Evolutionary conservation across 441 rosid genomes (phyloP), one percentile per base, ranked within the genome.

Genomic region (Rhodomyrtus psidioides): DNA sequence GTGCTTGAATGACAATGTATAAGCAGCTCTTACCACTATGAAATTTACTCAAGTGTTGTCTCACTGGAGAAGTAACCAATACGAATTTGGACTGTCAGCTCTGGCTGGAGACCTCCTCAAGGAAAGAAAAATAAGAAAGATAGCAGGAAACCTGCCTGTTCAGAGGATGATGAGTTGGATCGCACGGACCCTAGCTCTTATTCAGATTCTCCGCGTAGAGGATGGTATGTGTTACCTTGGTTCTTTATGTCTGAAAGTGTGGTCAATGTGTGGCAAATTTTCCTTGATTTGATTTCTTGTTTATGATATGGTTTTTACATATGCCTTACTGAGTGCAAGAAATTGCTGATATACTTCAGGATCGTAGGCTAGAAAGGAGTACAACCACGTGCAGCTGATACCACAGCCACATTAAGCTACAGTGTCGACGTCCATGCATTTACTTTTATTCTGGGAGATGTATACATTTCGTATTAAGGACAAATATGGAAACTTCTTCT

Each of bases 201-300:
- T 91, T 97, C 99, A 75, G 99, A 97, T 92, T 99, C 99, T 91
- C 99, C 99, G 74, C 98, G 99, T 53, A 98, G 99, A 85, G 99
- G 99, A 93, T 97, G 99, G 99, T 97, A 93, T 56, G 84, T 62
- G 79, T 70, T 70, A 19, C 79, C 10, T 70, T 70, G 79, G 79
- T 70, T 70, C 79, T 39, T 70, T 70, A 34, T 70, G 49, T 70
- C 49, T 10, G n/a, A 39, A 70, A 70, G 21, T 42, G 79, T 34
- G n/a, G 79, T 65, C 46, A 65, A 42, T n/a, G 60, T 21, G 56
- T 28, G 7, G 24, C 15, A 54, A 54, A 30, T 54, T 53, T 53
- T 54, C 26, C 9, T 54, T 82, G 44, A 30, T 82, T 53, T 51
- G 56, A 9, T 79, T 53, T 81, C 57, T 53, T n/a, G 30, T 23